Base-by-base conservation (phyloP, 345 rosid species). In the Ceriops tagal region DNA sequence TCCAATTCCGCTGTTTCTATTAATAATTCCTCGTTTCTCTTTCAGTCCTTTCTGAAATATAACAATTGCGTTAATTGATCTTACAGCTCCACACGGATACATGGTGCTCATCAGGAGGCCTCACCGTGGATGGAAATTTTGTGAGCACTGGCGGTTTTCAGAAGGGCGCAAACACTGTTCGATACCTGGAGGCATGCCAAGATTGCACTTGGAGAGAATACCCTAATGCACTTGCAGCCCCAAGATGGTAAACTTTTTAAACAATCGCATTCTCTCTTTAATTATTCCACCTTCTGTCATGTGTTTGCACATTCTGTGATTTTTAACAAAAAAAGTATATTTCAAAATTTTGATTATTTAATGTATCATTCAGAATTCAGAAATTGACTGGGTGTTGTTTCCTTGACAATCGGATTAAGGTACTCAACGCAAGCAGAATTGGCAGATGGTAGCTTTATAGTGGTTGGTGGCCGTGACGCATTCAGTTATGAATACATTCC, bases 31-130 rank as follows among this genome's bases (percentile, higher is more conserved):
- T 53, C 13, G 8, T 5, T 13, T 52, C 19, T 28, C 6, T 28
- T 28, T 20, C 11, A 26, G 26, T n/a, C 24, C 37, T 30, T 51
- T 26, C 31, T 55, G 9, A n/a, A 19, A 39, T 13, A 18, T 65
- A 6, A 20, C 6, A 22, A 11, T 6, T 37, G 20, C 0, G 3
- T 18, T n/a, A 0, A 30, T 11, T 30, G 37, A 4, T 6, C 27
- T 61, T 4, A 60, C 72, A 89, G 97, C 81, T 89, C 19, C 9
- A 71, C 22, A 86, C 89, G 0, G 99, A 95, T 66, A 91, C 99
- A 16, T 95, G 99, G 99, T 95, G 99, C 66, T 95, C 99, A 15
- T 95, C 97, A 0, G 99, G 99, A 64, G 97, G 96, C 32, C 80
- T 95, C 9, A 77, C 83, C 0, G 5, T 71, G 5, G 85, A 95